Evolutionary conservation across 192 early-diverging fungal species (phyloP).

Genomic region (Podila minutissima): DNA sequence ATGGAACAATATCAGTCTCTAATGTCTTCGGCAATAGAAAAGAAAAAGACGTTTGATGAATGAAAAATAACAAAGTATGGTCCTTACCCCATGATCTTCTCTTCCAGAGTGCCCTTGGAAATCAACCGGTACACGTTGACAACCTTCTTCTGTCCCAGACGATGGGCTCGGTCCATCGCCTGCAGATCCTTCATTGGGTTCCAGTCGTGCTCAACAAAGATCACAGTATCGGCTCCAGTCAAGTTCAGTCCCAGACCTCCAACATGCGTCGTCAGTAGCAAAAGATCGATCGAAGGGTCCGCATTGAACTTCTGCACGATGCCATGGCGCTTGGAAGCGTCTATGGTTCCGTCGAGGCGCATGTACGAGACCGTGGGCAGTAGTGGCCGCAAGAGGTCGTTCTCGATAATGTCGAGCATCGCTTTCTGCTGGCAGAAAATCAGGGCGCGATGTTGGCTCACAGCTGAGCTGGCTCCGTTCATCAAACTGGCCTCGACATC

Average conservation of each 20-base stretch:
- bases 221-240: constrained; percentile 99
- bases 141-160: constrained; percentile 96
- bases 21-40: no score
- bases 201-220: constrained; percentile 99
- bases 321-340: constrained; percentile 83
- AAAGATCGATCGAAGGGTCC: constrained; percentile 94
- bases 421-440: constrained; percentile 97
- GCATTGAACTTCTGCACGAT: constrained; percentile 96
- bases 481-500: constrained; percentile 55
- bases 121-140: constrained; percentile 99
- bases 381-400: constrained; percentile 80
- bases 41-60: background rate
- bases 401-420: constrained; percentile 98
- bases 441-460: constrained; percentile 90
- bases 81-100: constrained; percentile 98
- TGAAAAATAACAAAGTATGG: background rate
- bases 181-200: constrained; percentile 99
- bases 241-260: constrained; percentile 97
- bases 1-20: background rate
- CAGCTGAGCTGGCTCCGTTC: constrained; percentile 52
- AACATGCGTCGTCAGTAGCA: constrained; percentile 95
- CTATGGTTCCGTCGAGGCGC: constrained; percentile 93
- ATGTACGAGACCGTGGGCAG: constrained; percentile 94
- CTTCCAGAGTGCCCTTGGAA: constrained; percentile 96
- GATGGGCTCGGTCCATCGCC: constrained; percentile 99